Evolutionary conservation across 2,329 filamentous ascomycete genomes (phyloP).

Genomic region (Pseudocercospora fuligena): DNA sequence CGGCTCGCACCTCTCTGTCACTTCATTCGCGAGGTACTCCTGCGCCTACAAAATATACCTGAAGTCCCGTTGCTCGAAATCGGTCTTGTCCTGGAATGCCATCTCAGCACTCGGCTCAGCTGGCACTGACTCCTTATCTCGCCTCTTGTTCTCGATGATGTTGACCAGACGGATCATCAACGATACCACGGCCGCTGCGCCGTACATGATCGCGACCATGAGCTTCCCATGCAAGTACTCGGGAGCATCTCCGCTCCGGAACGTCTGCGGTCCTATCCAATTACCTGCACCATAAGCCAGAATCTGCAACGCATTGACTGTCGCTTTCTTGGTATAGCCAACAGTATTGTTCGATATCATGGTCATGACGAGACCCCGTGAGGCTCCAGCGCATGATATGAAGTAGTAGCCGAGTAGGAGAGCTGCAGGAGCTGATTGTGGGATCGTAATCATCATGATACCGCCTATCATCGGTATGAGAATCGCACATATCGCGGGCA

Average conservation of each 20-base stretch:
- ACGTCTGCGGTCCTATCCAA: constrained; percentile 12
- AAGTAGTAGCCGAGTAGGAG: constrained; percentile 11
- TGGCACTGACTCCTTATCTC: not conserved
- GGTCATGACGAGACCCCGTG: constrained; percentile 6
- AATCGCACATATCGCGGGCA: constrained; percentile 14
- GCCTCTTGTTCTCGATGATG: constrained; percentile 6
- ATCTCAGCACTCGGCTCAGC: not conserved
- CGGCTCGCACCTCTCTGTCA: too few species aligned
- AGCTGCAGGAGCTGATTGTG: not conserved
- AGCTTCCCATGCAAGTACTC: constrained; percentile 14
- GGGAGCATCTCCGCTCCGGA: constrained; percentile 6
- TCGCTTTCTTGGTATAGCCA: constrained; percentile 15
- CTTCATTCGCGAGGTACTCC: not conserved
- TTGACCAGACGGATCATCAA: constrained; percentile 1
- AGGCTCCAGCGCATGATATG: constrained; percentile 6
- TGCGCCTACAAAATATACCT: constrained; percentile 6
- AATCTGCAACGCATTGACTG: constrained; percentile 8
- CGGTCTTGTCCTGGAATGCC: constrained; percentile 9
- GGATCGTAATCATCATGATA: constrained; percentile 17
- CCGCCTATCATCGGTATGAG: constrained; percentile 13
- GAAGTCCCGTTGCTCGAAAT: constrained; percentile 12
- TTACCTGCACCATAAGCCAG: constrained; percentile 14
- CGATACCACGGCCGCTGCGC: not conserved
- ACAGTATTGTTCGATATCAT: constrained; percentile 17
- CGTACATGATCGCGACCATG: constrained; percentile 16